Evolutionary conservation across 371 early-diverging fungal genomes (phyloP).

Genomic region (Syncephalastrum racemosum): DNA sequence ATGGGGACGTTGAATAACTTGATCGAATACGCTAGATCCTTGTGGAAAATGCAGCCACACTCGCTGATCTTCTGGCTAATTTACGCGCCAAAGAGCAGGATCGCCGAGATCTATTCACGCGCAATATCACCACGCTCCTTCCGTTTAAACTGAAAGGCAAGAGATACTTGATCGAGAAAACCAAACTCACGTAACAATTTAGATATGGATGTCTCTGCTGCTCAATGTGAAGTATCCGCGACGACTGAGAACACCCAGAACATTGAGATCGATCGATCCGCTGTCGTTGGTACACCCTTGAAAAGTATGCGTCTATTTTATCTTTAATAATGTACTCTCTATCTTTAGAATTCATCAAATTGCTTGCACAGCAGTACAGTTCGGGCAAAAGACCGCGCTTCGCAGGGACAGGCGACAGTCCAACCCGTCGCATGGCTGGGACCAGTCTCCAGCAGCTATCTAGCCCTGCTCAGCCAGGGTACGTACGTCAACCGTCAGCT

Average conservation of each 20-base stretch:
- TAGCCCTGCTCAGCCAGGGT: no score
- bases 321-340: no score
- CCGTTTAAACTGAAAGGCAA: slow-evolving; percentile 58
- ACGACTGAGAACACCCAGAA: slow-evolving; percentile 45
- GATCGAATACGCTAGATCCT: slow-evolving; percentile 33
- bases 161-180: background rate
- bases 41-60: slow-evolving; percentile 52
- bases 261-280: slow-evolving; percentile 54
- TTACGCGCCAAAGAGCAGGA: slow-evolving; percentile 62
- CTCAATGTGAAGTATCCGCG: slow-evolving; percentile 68
- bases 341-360: no score
- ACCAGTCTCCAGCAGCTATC: no score
- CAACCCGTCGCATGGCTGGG: no score
- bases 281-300: slow-evolving; percentile 46
- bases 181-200: background rate
- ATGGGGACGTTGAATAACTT: background rate
- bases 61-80: slow-evolving; percentile 64
- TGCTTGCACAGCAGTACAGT: no score
- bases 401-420: no score
- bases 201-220: slow-evolving; percentile 52
- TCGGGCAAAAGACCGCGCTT: no score
- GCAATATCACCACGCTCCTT: slow-evolving; percentile 53
- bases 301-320: background rate
- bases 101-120: slow-evolving; percentile 62
- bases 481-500: no score